Evolutionary conservation across 768 basidiomycete genomes (phyloP).

Genomic region (Hemileccinum impolitum): DNA sequence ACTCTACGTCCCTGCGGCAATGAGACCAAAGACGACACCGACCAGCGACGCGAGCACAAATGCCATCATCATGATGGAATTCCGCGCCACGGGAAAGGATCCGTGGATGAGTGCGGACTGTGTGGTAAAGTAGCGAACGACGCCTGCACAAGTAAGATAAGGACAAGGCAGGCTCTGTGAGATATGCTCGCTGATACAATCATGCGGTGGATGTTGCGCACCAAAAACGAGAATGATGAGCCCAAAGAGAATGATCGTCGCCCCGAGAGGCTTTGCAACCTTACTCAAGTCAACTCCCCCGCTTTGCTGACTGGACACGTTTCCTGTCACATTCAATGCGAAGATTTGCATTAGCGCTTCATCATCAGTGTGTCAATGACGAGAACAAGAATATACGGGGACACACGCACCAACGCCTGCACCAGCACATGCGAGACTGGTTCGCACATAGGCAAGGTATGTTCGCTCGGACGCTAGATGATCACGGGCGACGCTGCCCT

Average conservation of each 20-base stretch:
- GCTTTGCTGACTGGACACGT: not conserved
- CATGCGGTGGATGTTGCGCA: constrained; percentile 17
- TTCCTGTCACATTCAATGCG: constrained; percentile 31
- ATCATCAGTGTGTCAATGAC: not conserved
- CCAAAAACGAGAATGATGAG: constrained; percentile 48
- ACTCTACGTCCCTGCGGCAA: constrained; percentile 30
- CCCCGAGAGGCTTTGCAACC: constrained; percentile 53
- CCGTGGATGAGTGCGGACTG: constrained; percentile 49
- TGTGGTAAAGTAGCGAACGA: constrained; percentile 50
- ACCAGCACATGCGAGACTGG: constrained; percentile 56
- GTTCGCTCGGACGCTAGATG: constrained; percentile 64
- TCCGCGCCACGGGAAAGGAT: constrained; percentile 49
- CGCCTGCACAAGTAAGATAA: constrained; percentile 37
- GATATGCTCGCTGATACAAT: too few relatives aligned
- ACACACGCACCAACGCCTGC: constrained; percentile 53
- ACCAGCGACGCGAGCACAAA: constrained; percentile 39
- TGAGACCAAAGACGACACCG: constrained; percentile 39
- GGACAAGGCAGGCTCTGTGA: too few relatives aligned
- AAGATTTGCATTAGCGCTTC: constrained; percentile 56
- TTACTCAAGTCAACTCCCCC: constrained; percentile 12
- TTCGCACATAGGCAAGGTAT: constrained; percentile 62
- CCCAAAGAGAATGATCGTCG: constrained; percentile 42
- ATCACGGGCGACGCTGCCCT: constrained; percentile 61
- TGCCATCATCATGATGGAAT: constrained; percentile 40
- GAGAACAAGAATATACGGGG: not conserved